A percentile compares a stretch with the other conserved stretches of the same genome.
These are phyloP conservation scores for Phalaenopsis aphrodite DNA, from an alignment of 106 monocot genomes.

Conservation along the genomic window DNA sequence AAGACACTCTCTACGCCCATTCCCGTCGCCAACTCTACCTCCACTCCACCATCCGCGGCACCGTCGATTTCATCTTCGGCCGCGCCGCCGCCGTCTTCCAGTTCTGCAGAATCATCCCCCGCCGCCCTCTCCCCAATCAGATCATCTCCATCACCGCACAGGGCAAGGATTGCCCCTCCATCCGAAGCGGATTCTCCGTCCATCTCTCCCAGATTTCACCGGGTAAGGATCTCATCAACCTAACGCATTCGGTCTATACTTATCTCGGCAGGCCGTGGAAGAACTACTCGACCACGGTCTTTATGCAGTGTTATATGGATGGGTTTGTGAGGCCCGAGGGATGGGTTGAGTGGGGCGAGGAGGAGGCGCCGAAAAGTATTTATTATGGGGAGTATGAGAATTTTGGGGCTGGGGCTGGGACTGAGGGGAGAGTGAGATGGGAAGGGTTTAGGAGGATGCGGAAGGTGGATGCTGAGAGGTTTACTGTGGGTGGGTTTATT, in stretches of 20 bases:
- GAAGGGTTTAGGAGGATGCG: conserved; percentile 33
- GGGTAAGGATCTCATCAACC: neutral
- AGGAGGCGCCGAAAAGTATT: conserved; percentile 26
- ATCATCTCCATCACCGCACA: conserved; percentile 10
- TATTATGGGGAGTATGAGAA: conserved; percentile 53
- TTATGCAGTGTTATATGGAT: conserved; percentile 29
- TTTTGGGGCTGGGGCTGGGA: conserved; percentile 27
- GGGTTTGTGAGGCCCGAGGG: conserved; percentile 36
- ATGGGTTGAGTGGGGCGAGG: conserved; percentile 37
- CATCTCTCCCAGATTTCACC: conserved; percentile 1
- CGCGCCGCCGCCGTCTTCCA: conserved; percentile 8
- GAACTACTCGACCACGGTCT: conserved; percentile 37
- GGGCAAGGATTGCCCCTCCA: neutral
- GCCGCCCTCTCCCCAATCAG: neutral
- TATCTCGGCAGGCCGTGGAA: conserved; percentile 56
- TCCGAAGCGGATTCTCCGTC: conserved; percentile 1
- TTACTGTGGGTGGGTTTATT: conserved; percentile 35
- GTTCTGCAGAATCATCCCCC: neutral
- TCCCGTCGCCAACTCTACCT: conserved; percentile 11
- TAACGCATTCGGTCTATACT: conserved; percentile 9
- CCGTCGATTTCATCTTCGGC: conserved; percentile 23
- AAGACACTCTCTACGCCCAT: conserved; percentile 17
- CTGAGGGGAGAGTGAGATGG: conserved; percentile 31
- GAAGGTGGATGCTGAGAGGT: conserved; percentile 24
- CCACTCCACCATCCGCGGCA: conserved; percentile 9